Percentiles rank a stretch among this genome's conserved stretches.
These are phyloP conservation scores for Scleroderma citrinum DNA, from an alignment of 768 basidiomycete genomes.

Conservation along the genomic window DNA sequence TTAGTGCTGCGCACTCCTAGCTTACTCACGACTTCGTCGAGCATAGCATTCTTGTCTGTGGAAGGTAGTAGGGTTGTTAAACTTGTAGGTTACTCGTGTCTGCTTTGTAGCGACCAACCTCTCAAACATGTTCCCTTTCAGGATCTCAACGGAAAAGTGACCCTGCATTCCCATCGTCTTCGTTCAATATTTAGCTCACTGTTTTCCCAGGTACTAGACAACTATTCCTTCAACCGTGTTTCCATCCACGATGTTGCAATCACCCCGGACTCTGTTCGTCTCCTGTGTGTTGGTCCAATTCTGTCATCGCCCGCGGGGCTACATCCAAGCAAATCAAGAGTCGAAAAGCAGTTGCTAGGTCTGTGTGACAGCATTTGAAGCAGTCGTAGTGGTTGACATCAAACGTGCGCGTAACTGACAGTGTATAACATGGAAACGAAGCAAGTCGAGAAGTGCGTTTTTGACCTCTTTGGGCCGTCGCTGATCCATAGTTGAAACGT, in stretches of 20 bases:
- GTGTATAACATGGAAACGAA: constrained; percentile 65
- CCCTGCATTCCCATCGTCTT: constrained; percentile 6
- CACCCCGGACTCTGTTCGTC: constrained; percentile 56
- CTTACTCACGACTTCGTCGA: not conserved
- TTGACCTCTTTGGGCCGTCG: not conserved
- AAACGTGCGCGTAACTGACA: constrained; percentile 24
- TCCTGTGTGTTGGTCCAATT: constrained; percentile 65
- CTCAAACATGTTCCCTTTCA: constrained; percentile 17
- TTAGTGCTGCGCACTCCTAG: not conserved
- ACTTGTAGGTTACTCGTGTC: constrained; percentile 36
- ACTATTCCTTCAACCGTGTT: constrained; percentile 55
- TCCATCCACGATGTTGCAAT: constrained; percentile 66
- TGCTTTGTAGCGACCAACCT: constrained; percentile 1
- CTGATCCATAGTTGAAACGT: constrained; percentile 3
- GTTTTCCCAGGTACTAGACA: constrained; percentile 41
- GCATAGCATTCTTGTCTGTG: constrained; percentile 61
- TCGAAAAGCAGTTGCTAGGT: constrained; percentile 74
- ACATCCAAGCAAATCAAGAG: constrained; percentile 61
- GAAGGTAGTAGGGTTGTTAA: constrained; percentile 58
- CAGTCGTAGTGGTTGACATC: not conserved
- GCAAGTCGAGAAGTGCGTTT: constrained; percentile 57
- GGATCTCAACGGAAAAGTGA: constrained; percentile 56
- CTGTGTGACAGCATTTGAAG: constrained; percentile 13
- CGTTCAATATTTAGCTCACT: not conserved
- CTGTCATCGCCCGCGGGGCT: constrained; percentile 56